Conservation (phyloP, 1,139 yeast species). For the Wickerhamomyces sp. region DNA sequence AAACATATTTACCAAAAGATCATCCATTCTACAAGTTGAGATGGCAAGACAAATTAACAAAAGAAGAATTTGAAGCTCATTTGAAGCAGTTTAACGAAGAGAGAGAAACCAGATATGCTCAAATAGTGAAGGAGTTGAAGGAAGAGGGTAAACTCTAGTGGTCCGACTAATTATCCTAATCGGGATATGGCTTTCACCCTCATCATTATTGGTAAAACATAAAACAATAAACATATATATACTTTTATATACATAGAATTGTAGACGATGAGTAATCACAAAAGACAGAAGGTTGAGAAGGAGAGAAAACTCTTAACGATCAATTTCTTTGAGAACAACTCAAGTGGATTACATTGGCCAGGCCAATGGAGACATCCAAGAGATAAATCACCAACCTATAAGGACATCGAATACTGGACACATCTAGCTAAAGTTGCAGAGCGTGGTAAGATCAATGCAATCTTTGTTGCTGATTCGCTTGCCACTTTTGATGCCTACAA, state of each 20-base stretch:
- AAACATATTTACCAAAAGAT: conserved; percentile 5
- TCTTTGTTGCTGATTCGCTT: conserved; percentile 38
- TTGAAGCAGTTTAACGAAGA: background rate
- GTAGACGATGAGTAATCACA: background rate
- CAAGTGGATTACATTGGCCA: conserved; percentile 6
- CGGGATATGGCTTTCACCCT: background rate
- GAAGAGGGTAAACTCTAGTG: background rate
- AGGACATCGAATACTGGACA: conserved; percentile 34
- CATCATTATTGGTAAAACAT: too few species aligned
- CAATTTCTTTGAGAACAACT: conserved; percentile 5
- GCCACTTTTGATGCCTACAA: conserved; percentile 34
- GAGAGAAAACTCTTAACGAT: conserved; percentile 1
- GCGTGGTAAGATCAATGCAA: conserved; percentile 35
- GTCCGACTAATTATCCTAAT: background rate
- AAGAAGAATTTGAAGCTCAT: background rate
- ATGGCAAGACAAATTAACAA: conserved; percentile 22
- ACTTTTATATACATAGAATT: too few species aligned
- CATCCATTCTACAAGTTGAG: conserved; percentile 32
- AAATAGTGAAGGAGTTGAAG: background rate
- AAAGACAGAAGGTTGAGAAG: conserved; percentile 3
- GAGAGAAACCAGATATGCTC: background rate
- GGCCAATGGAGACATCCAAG: conserved; percentile 37
- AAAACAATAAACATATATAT: too few species aligned
- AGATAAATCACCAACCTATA: conserved; percentile 23
- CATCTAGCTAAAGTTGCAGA: conserved; percentile 35